phyloP scores from a whole-genome alignment of 352 stramenopile species.

The Vaucheria bursata region DNA sequence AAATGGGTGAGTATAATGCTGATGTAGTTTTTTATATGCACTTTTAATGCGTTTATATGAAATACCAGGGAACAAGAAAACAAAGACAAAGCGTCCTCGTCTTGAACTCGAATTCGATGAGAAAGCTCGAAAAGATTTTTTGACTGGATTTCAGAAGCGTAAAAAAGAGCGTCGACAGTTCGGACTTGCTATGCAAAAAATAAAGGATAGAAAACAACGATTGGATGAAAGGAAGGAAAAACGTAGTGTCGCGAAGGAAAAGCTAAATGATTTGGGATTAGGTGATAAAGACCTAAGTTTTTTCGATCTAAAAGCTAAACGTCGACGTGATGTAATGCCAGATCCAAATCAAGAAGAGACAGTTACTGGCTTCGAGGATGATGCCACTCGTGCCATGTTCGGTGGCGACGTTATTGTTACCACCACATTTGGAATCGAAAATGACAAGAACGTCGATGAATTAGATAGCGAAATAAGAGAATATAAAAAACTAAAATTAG shows the following conservation, averaged over 20 bases:
- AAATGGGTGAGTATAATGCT: too few species aligned
- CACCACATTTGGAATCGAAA: slow-evolving; percentile 40
- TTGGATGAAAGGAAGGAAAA: slow-evolving; percentile 44
- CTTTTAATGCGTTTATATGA: too few species aligned
- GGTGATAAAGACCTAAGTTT: slow-evolving; percentile 17
- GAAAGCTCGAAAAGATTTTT: slow-evolving; percentile 45
- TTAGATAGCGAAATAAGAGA: slow-evolving; percentile 10
- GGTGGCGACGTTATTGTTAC: slow-evolving; percentile 42
- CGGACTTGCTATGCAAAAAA: slow-evolving; percentile 47
- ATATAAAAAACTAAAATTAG: background rate
- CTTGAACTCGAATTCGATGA: slow-evolving; percentile 41
- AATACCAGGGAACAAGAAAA: background rate
- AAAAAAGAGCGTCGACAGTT: slow-evolving; percentile 42
- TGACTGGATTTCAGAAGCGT: slow-evolving; percentile 45
- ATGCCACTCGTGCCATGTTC: slow-evolving; percentile 36
- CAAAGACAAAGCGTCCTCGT: slow-evolving; percentile 17
- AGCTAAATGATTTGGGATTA: slow-evolving; percentile 29
- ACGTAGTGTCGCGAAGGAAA: slow-evolving; percentile 17
- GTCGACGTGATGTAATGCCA: slow-evolving; percentile 1
- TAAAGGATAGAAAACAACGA: slow-evolving; percentile 46
- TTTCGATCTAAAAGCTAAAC: slow-evolving; percentile 33
- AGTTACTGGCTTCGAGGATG: slow-evolving; percentile 29
- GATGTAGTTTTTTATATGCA: too few species aligned
- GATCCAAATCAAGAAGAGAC: slow-evolving; percentile 13
- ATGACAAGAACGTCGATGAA: slow-evolving; percentile 41